Evolutionary conservation across 176 grass and related monocot species (phyloP).

Genomic region (Triticum turgidum): DNA sequence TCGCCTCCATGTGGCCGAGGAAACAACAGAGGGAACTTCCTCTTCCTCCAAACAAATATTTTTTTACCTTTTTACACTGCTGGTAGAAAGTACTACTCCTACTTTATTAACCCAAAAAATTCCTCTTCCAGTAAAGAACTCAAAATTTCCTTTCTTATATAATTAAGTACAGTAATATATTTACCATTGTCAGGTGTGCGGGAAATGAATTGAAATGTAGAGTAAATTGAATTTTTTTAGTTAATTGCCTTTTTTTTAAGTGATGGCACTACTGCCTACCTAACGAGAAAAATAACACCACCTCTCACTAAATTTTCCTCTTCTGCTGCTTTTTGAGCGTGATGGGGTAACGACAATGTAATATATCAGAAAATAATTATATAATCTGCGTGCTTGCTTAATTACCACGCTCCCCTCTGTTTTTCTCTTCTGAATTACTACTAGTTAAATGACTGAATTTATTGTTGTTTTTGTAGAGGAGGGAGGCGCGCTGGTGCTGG

Average conservation of each 20-base stretch:
- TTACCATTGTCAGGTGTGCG: not conserved
- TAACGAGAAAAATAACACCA: not conserved
- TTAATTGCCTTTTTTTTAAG: too few species aligned
- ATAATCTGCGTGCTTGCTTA: too few species aligned
- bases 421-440: too few species aligned
- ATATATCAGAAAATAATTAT: too few species aligned
- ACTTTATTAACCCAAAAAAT: not conserved
- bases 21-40: not conserved
- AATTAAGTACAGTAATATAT: too few species aligned
- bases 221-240: not conserved
- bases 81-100: not conserved
- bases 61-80: not conserved
- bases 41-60: not conserved
- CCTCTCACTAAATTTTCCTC: not conserved
- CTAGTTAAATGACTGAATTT: not conserved
- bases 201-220: not conserved
- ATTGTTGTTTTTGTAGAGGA: slow-evolving; percentile 44
- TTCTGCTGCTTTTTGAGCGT: not conserved
- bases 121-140: too few species aligned
- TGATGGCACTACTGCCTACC: slow-evolving; percentile 13
- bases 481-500: slow-evolving; percentile 73
- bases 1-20: not conserved
- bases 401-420: too few species aligned
- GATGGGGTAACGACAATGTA: not conserved
- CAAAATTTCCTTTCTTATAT: too few species aligned